Base-by-base conservation (phyloP, 495 filamentous ascomycete species). In the Chaetomidium leptoderma region DNA sequence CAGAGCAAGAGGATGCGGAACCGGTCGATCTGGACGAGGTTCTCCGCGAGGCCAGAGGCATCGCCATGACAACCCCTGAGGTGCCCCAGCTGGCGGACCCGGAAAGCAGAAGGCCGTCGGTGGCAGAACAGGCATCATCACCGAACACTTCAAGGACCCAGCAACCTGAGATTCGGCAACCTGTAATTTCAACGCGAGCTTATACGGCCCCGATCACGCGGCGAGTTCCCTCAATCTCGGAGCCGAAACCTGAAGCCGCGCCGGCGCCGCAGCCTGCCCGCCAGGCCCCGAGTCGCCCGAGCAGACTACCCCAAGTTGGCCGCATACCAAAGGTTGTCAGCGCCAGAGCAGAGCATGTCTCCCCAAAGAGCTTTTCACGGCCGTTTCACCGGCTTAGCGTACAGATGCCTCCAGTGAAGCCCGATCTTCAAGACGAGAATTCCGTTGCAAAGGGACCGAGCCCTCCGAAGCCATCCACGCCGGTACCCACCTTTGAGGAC, bases 271-370 rank as follows among this genome's bases (percentile, higher is more conserved):
- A 30, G 33, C 23, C 64, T 33, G 36, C 55, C 9, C 48, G 39
- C 1, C 58, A 61, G 14, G 43, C 62, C 33, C 47, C 58, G 27
- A 61, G 55, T 14, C 73, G 74, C 10, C 74, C 72, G 8, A 77
- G 74, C 57, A 71, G 79, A 56, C 74, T 96, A 27, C 83, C 86
- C 36, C 92, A 91, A 63, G 85, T 97, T 53, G 92, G 92, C 13
- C 86, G 92, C 10, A 97, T 97, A 58, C 92, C 92, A 21, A 85
- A 85, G 62, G 90, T 97, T 11, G 82, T 92, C 35, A 92, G 86
- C 39, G 86, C 86, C 55, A 81, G 86, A 44, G 81, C 85, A 35
- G 84, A 88, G 60, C 81, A 79, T 53, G 84, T 84, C 6, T 84
- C 89, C 3, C 79, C 87, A 14, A 86, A 87, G 68, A 95, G 91